Percentiles rank a stretch among this genome's conserved stretches.
Evolutionary conservation across 768 basidiomycete species (phyloP).

Genomic region (Mycena crocata): DNA sequence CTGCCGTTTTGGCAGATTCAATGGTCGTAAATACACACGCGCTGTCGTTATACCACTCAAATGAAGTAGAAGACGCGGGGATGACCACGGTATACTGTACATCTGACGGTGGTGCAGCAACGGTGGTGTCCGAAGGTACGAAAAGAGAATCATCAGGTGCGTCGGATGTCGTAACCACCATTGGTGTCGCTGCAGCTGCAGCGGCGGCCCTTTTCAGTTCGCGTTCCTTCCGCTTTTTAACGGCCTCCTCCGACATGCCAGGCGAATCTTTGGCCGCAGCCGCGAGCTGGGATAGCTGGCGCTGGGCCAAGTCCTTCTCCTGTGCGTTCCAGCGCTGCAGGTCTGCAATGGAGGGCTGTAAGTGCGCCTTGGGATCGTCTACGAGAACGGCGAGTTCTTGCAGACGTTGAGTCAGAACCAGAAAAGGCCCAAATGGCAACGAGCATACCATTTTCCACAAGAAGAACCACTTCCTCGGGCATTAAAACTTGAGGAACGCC

Average conservation of each 20-base stretch:
- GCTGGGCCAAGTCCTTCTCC: constrained; percentile 57
- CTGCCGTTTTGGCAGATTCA: constrained; percentile 69
- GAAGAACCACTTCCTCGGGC: constrained; percentile 92
- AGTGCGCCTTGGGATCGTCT: constrained; percentile 74
- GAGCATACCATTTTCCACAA: constrained; percentile 79
- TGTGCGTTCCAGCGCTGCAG: constrained; percentile 65
- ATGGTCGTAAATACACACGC: constrained; percentile 64
- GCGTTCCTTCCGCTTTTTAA: constrained; percentile 78
- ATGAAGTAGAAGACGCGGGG: constrained; percentile 68
- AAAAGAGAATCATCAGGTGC: constrained; percentile 18
- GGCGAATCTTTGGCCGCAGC: constrained; percentile 61
- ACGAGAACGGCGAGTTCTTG: constrained; percentile 83
- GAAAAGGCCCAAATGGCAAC: background rate
- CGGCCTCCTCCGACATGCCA: constrained; percentile 70
- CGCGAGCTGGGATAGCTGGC: constrained; percentile 58
- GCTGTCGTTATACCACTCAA: constrained; percentile 76
- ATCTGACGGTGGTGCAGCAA: constrained; percentile 11
- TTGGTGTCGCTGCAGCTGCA: constrained; percentile 32
- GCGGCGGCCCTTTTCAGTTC: constrained; percentile 54
- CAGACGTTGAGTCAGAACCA: constrained; percentile 21
- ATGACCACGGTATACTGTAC: constrained; percentile 68
- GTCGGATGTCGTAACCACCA: background rate
- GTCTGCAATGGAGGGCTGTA: constrained; percentile 57
- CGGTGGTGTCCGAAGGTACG: constrained; percentile 13
- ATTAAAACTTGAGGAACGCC: constrained; percentile 90